Evolutionary conservation across 2,329 filamentous ascomycete genomes (phyloP).

Genomic region (Didymosphaeria variabile): DNA sequence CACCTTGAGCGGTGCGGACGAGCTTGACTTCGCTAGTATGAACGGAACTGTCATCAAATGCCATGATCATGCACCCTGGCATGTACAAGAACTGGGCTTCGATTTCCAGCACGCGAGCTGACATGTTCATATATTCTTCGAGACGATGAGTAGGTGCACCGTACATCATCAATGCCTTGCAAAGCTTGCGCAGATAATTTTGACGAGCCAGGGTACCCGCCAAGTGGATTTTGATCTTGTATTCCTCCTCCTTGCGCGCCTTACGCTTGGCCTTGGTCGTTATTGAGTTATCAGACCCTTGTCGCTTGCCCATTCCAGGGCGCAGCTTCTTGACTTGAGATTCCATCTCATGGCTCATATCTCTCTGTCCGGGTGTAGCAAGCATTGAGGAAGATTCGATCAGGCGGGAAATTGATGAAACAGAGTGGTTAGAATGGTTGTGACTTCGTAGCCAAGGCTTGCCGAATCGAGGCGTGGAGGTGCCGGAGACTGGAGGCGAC

Average conservation of each 20-base stretch:
- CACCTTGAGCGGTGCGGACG: slow-evolving; percentile 72
- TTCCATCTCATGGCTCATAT: slow-evolving; percentile 54
- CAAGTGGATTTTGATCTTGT: slow-evolving; percentile 68
- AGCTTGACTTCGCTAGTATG: slow-evolving; percentile 85
- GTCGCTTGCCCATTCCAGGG: slow-evolving; percentile 48
- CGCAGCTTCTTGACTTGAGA: slow-evolving; percentile 51
- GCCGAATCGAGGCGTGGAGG: slow-evolving; percentile 49
- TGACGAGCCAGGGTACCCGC: slow-evolving; percentile 79
- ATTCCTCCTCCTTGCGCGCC: slow-evolving; percentile 58
- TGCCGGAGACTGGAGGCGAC: slow-evolving; percentile 55
- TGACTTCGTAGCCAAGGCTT: slow-evolving; percentile 50
- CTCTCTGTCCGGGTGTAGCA: slow-evolving; percentile 51
- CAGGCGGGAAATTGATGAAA: slow-evolving; percentile 54
- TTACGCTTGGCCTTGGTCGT: slow-evolving; percentile 41
- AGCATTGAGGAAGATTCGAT: slow-evolving; percentile 56
- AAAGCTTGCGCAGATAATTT: slow-evolving; percentile 83
- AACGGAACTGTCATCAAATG: slow-evolving; percentile 77
- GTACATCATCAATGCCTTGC: slow-evolving; percentile 86
- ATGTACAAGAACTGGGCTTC: slow-evolving; percentile 91
- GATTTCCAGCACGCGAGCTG: slow-evolving; percentile 85
- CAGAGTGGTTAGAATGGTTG: slow-evolving; percentile 44
- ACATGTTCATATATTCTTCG: slow-evolving; percentile 92
- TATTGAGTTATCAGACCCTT: slow-evolving; percentile 49
- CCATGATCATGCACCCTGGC: slow-evolving; percentile 92
- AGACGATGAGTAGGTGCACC: slow-evolving; percentile 90